These are phyloP conservation scores for Metarhizium album DNA, from an alignment of 2,329 filamentous ascomycete species.

Conservation along the genomic window DNA sequence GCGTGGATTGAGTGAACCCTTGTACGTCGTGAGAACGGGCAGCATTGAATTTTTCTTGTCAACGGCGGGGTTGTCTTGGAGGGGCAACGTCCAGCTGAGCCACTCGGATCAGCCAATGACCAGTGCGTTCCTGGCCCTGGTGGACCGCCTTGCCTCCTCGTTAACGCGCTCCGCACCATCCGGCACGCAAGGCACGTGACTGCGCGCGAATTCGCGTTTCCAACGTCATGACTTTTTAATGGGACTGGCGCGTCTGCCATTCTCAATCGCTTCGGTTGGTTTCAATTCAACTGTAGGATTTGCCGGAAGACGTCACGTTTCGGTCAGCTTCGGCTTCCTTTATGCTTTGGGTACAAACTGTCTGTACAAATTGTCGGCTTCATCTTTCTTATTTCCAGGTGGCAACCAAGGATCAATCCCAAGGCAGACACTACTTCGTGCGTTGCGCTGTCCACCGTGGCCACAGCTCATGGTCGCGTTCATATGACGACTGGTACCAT, in stretches of 20 bases:
- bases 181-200: constrained; percentile 17
- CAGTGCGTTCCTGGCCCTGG: neutral
- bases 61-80: constrained; percentile 1
- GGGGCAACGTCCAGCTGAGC: neutral
- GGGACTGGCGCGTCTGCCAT: constrained; percentile 6
- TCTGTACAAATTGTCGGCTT: neutral
- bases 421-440: neutral
- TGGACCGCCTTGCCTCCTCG: neutral
- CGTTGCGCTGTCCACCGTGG: neutral
- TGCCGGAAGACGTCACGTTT: neutral
- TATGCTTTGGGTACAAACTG: too few species aligned
- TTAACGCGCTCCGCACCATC: constrained; percentile 10
- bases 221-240: constrained; percentile 14
- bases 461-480: neutral
- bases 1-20: neutral
- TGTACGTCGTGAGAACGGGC: too few species aligned
- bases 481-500: neutral
- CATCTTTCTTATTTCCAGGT: neutral
- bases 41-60: neutral
- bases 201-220: constrained; percentile 25
- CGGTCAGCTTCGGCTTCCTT: neutral
- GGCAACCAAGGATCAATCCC: neutral
- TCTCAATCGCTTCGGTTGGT: neutral
- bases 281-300: neutral
- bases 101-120: neutral